Evolutionary conservation across 208 protist species (phyloP), one percentile per base, ranked within the genome.

Genomic region (Angomonas deanei): DNA sequence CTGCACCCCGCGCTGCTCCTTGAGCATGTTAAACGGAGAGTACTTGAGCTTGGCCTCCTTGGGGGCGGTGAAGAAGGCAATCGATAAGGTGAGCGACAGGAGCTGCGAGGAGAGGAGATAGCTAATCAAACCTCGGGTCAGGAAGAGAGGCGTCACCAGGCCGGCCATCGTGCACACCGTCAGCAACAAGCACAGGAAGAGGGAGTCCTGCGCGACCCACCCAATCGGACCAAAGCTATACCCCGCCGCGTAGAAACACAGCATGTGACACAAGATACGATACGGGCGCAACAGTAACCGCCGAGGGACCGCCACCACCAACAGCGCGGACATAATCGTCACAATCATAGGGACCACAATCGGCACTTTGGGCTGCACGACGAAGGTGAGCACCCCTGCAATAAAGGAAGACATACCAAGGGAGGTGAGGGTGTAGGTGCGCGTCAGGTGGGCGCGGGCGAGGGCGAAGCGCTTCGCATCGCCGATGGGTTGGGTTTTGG

Each of bases 51-150:
- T 59, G 0, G 62, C 68, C 48, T 63, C 55, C 47, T 48, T 74
- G 0, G 80, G 80, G 1, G 74, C 61, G 0, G 83, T 91, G 33
- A 91, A 64, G 2, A 81, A 63, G 0, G 78, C 72, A 0, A 86
- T 34, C 1, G 82, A 79, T 1, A 91, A 64, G 0, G 88, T 69
- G 10, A 72, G 74, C 15, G 88, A 88, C 6, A 94, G 69, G 23
- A 94, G 61, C 61, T 94, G 84, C 8, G 88, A 65, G 34, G 80
- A 88, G 46, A 83, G 33, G 17, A 89, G 70, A 62, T 91, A 94
- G 65, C 80, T 91, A n/a, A 88, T 61, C 78, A 94, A 82, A 23
- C 88, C 88, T 13, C 88, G 84, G 15, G 88, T 94, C 11, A 94
- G 39, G 66, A 86, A 90, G 0, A 94, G 75, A 4, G 88, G 84